Base-by-base conservation (phyloP, 1,284 basidiomycete species). In the Apiotrichum akiyoshidainum region DNA sequence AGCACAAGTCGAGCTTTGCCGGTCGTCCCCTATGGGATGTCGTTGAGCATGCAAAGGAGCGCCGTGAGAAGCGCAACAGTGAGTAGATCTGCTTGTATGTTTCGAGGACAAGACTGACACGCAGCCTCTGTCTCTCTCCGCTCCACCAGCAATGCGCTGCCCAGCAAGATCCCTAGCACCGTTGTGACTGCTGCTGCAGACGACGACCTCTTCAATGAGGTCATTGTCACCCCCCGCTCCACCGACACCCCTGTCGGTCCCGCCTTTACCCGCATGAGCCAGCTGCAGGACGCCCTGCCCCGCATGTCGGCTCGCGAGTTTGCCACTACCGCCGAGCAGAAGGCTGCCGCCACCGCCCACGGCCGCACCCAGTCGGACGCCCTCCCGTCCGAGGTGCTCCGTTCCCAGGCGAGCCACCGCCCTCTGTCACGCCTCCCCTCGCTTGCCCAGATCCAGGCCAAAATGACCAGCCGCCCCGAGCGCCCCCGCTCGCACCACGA, bases 361-460 rank as follows among this genome's bases (percentile, higher is more conserved):
- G 22, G 59, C 17, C 52, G 67, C 34, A 67, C 68, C 7, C 65
- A 60, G 54, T 67, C 68, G n/a, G 64, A 67, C 52, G 47, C 55
- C 6, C 45, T 54, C 14, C 41, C 63, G 1, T 56, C 66, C 6
- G 52, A 69, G 16, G 60, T 60, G 21, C 61, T 64, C 6, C 54
- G 54, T 10, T 55, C 54, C 7, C 54, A 49, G 47, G 39, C 42
- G 16, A 41, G 19, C 37, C 34, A 37, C 26, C 34, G 40, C 17
- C 40, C 19, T 33, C 42, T 46, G n/a, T 14, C 50, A 6, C 66
- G 65, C 19, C 65, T 76, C 19, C 74, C 74, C 2, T 69, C 66
- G 45, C 64, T 76, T 7, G 69, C 69, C 41, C 69, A 76, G 67
- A 75, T 76, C 41, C 72, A 76, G 55, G 71, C 71, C 22, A 70